Percentiles rank a stretch among this genome's conserved stretches.
Conservation (phyloP, 139 green algal species). For the Penium margaritaceum region DNA sequence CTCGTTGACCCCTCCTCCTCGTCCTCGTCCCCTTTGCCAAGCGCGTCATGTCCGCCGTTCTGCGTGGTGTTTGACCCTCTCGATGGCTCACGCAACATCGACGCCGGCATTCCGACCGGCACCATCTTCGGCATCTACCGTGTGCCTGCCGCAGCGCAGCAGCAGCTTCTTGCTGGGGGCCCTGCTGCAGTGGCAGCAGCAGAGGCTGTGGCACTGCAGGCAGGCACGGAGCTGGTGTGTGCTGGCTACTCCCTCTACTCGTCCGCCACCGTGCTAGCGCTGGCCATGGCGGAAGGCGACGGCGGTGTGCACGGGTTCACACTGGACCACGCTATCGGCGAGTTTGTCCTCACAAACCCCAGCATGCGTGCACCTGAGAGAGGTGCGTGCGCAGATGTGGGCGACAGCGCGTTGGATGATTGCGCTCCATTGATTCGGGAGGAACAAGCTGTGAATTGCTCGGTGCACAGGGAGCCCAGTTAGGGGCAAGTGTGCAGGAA, state of each 20-base stretch:
- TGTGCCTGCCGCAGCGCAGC: not conserved
- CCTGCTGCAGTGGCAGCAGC: not conserved
- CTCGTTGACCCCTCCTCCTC: not conserved
- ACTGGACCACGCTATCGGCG: conserved; percentile 72
- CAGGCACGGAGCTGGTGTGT: conserved; percentile 44
- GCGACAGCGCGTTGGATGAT: not conserved
- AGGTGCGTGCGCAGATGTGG: conserved; percentile 20
- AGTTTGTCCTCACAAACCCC: conserved; percentile 83
- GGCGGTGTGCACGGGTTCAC: conserved; percentile 65
- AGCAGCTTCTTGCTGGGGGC: not conserved
- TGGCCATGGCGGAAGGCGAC: conserved; percentile 21
- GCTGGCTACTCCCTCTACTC: conserved; percentile 61
- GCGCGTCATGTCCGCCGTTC: conserved; percentile 20
- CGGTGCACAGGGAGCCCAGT: not conserved
- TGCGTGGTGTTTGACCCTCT: conserved; percentile 67
- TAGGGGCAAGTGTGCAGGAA: not conserved
- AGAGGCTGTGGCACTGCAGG: conserved; percentile 2
- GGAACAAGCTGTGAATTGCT: not conserved
- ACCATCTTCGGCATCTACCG: conserved; percentile 70
- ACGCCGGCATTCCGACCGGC: conserved; percentile 58
- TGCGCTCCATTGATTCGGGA: not conserved
- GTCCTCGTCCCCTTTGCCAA: not conserved
- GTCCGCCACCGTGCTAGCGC: conserved; percentile 53
- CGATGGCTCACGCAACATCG: conserved; percentile 66
- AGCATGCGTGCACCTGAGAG: conserved; percentile 64